Evolutionary conservation across 306 rosid species (phyloP).

Genomic region (Fragaria vesca): DNA sequence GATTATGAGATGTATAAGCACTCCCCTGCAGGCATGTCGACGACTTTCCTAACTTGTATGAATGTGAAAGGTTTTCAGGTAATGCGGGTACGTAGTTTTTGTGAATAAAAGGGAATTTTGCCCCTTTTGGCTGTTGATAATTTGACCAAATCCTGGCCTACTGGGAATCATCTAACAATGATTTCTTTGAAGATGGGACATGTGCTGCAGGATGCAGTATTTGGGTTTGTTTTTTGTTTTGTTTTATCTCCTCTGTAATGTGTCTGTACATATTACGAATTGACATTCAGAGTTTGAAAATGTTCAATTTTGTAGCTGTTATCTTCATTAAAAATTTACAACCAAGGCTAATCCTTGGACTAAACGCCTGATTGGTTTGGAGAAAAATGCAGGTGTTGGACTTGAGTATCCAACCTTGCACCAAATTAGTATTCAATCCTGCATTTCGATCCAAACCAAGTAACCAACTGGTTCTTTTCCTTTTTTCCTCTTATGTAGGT

Average conservation of each 20-base stretch:
- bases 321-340: background rate
- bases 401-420: background rate
- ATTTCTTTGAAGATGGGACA: background rate
- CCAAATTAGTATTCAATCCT: background rate
- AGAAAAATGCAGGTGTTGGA: background rate
- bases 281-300: background rate
- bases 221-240: no score
- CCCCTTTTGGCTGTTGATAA: background rate
- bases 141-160: slow-evolving; percentile 3
- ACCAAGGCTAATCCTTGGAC: background rate
- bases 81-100: background rate
- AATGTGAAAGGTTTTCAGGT: background rate
- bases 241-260: background rate
- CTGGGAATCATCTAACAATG: background rate
- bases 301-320: background rate
- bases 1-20: background rate
- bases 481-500: background rate
- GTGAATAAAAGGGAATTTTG: background rate
- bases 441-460: background rate
- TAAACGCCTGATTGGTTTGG: background rate
- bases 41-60: background rate
- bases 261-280: background rate
- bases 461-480: background rate
- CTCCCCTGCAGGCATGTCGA: no score
- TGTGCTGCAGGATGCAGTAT: background rate